A percentile compares a stretch with the other conserved stretches of the same genome.
These are phyloP conservation scores for Aspergillus olivimuriae DNA, from an alignment of 495 filamentous ascomycete species.

Conservation along the genomic window DNA sequence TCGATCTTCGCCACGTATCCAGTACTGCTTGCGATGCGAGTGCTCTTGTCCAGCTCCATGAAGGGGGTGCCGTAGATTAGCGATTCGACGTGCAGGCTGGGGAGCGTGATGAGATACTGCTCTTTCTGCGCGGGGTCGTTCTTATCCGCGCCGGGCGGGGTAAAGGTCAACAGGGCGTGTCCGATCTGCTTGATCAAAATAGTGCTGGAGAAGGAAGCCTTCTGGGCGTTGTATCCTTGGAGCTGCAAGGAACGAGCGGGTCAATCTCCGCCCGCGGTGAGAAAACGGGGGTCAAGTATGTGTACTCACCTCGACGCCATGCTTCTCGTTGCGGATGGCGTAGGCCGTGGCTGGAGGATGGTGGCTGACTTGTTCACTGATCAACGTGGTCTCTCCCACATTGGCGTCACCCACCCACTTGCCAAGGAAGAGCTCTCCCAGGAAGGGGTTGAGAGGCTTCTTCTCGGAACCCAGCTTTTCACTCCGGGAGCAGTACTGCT, in stretches of 20 bases:
- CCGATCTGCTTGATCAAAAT: constrained; percentile 96
- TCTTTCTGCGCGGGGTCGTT: constrained; percentile 48
- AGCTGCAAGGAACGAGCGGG: constrained; percentile 37
- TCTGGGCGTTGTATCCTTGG: constrained; percentile 97
- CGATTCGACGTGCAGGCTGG: constrained; percentile 87
- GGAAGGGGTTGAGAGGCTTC: constrained; percentile 89
- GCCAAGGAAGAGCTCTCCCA: constrained; percentile 87
- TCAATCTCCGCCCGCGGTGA: neutral
- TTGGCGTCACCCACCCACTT: constrained; percentile 71
- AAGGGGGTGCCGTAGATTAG: constrained; percentile 87
- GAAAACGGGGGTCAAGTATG: neutral
- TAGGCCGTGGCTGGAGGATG: constrained; percentile 98
- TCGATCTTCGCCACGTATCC: constrained; percentile 91
- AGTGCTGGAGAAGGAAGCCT: constrained; percentile 85
- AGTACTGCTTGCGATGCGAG: constrained; percentile 75
- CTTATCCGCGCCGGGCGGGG: constrained; percentile 46
- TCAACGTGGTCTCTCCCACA: constrained; percentile 61
- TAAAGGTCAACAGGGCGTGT: constrained; percentile 78
- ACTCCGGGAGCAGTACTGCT: constrained; percentile 86
- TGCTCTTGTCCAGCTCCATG: constrained; percentile 77
- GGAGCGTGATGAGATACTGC: constrained; percentile 85
- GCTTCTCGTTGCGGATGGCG: constrained; percentile 76
- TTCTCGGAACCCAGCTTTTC: constrained; percentile 93
- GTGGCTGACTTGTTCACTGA: constrained; percentile 87
- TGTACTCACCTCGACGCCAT: constrained; percentile 59